A percentile compares a stretch with the other conserved stretches of the same genome.
These are phyloP conservation scores for Acanthamoeba healyi DNA, from an alignment of 208 protist genomes.

Conservation along the genomic window DNA sequence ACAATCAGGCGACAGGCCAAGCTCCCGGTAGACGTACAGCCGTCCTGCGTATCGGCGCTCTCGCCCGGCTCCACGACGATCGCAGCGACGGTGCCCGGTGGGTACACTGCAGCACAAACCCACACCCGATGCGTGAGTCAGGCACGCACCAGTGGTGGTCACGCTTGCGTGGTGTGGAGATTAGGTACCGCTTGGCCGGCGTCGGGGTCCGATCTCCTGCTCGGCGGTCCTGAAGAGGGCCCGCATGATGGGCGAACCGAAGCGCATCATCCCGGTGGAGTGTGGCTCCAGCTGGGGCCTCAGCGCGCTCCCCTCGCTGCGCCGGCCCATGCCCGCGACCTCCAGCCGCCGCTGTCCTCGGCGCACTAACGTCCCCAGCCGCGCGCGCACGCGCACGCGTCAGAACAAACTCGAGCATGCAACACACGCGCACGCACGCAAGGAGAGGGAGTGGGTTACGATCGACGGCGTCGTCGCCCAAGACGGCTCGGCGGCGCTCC, in stretches of 20 bases:
- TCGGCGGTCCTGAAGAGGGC: background rate
- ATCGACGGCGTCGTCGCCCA: background rate
- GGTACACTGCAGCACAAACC: background rate
- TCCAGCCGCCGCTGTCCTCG: no score
- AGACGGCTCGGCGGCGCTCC: background rate
- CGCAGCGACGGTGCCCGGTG: background rate
- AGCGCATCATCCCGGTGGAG: background rate
- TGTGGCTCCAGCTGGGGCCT: no score
- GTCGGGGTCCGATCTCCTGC: background rate
- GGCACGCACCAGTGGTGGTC: no score
- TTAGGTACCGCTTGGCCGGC: background rate
- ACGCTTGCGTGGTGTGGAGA: no score
- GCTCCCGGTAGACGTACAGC: background rate
- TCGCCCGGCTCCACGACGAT: background rate
- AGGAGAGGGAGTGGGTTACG: background rate
- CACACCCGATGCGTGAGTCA: no score
- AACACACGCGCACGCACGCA: no score
- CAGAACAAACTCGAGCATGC: no score
- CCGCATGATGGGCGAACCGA: background rate
- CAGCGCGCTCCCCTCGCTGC: background rate
- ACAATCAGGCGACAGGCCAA: background rate
- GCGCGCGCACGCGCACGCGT: no score
- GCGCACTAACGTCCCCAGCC: no score
- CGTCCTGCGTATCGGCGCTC: background rate
- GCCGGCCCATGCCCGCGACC: background rate